These are phyloP conservation scores for Epichloe elymi DNA, from an alignment of 2,329 filamentous ascomycete genomes.

Conservation along the genomic window DNA sequence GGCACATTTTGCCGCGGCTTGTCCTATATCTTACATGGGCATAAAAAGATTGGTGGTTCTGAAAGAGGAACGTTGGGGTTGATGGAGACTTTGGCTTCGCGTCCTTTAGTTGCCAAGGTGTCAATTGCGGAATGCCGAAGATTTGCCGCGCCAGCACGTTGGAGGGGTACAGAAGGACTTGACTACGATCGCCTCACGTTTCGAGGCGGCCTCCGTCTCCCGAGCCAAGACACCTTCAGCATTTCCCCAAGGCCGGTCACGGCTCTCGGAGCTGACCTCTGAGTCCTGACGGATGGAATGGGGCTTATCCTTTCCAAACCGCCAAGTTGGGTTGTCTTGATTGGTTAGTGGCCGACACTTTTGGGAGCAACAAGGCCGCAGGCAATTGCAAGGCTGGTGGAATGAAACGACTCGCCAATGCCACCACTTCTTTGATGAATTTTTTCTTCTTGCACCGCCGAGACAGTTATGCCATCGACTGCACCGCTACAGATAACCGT, in stretches of 20 bases:
- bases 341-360: neutral
- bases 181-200: no score
- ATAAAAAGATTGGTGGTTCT: conserved; percentile 2
- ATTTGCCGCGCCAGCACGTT: neutral
- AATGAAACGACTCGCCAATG: no score
- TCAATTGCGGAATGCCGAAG: conserved; percentile 11
- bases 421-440: no score
- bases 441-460: neutral
- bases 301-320: no score
- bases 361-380: neutral
- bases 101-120: conserved; percentile 4
- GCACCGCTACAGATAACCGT: no score
- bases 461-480: neutral
- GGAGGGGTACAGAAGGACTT: no score
- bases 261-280: no score
- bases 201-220: no score
- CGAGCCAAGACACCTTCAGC: no score
- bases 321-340: neutral
- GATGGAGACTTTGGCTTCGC: neutral
- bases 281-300: no score
- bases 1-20: conserved; percentile 34
- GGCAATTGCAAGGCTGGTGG: neutral
- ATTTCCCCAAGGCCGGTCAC: no score
- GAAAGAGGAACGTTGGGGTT: neutral
- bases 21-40: conserved; percentile 16